Base-by-base conservation (phyloP, 1,139 yeast species). In the Pneumocystis canis region DNA sequence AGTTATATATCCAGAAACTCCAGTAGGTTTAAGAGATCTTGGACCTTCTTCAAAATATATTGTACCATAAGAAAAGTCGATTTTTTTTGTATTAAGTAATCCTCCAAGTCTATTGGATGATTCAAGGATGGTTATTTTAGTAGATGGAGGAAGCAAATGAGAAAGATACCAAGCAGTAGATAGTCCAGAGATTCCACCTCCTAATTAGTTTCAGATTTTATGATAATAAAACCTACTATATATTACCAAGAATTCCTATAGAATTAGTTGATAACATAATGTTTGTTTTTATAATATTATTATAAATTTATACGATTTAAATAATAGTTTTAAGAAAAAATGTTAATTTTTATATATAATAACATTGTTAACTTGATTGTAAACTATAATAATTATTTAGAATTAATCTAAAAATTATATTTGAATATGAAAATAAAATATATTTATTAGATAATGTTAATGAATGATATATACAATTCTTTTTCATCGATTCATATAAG, bases 121-220 rank as follows among this genome's bases (percentile, higher is more conserved):
- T 68, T 92, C 97, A 65, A 79, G 80, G 0, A 92, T 72, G 1
- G 82, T 81, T 62, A 92, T 79, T 9, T 75, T 73, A 28, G 88
- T 69, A 71, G 89, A 96, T 25, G 54, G 54, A 18, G 78, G 78
- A 61, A 96, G 78, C 16, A 87, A 72, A 65, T 80, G 80, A 54
- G 80, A 77, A 28, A 90, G 76, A 69, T 87, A 87, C 73, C 87
- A 89, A 0, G 94, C 85, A 69, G 82, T 84, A 1, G 92, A 77
- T 3, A 92, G 77, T 0, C 97, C 97, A 0, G 96, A 85, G 2
- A 90, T 80, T 0, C 98, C 98, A 0, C 87, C 87, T 0, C 98
- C 98, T 47, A 47, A 28, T 11, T 47, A 47, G 14, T 9, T 47
- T 47, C 14, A 47, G 53, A 20, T 18, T 40, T 40, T 7, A 40